Percentiles rank a stretch among this genome's conserved stretches.
phyloP scores from a whole-genome alignment of 164 flowering plant species.

The grape (Vitis vinifera) region ASM3070453v1 NC_081819.1:1159501-1160000 shows the following conservation, averaged over 20 bases:
- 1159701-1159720: constrained; percentile 76
- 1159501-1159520: neutral
- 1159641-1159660: constrained; percentile 82
- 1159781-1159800: neutral
- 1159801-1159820: constrained; percentile 85
- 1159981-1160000: constrained; percentile 12
- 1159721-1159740: neutral
- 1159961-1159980: constrained; percentile 79
- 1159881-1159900: constrained; percentile 32
- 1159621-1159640: constrained; percentile 82
- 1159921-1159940: constrained; percentile 20
- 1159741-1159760: too few relatives aligned
- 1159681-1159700: constrained; percentile 96
- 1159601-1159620: constrained; percentile 91
- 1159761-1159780: too few relatives aligned
- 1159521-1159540: constrained; percentile 43
- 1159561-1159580: constrained; percentile 91
- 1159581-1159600: constrained; percentile 76
- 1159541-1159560: constrained; percentile 73
- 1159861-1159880: constrained; percentile 17
- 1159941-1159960: constrained; percentile 36
- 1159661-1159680: constrained; percentile 84
- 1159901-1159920: constrained; percentile 29
- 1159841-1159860: constrained; percentile 27
- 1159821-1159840: constrained; percentile 85